Evolutionary conservation across 345 rosid genomes (phyloP).

Genomic region (thale cress (Arabidopsis thaliana)): TAIR10.1 NC_003076.8:4749501-4750000

Average conservation of each 20-base stretch:
- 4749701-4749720: slow-evolving; percentile 55
- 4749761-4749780: slow-evolving; percentile 67
- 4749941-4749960: slow-evolving; percentile 66
- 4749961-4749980: slow-evolving; percentile 92
- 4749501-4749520: slow-evolving; percentile 51
- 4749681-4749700: neutral
- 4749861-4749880: slow-evolving; percentile 48
- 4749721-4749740: slow-evolving; percentile 61
- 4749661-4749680: slow-evolving; percentile 22
- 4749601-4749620: slow-evolving; percentile 36
- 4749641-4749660: slow-evolving; percentile 36
- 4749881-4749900: slow-evolving; percentile 50
- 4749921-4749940: slow-evolving; percentile 65
- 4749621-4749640: slow-evolving; percentile 25
- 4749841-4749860: slow-evolving; percentile 58
- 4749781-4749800: slow-evolving; percentile 58
- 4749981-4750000: slow-evolving; percentile 24
- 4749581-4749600: slow-evolving; percentile 63
- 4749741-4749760: slow-evolving; percentile 57
- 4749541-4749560: slow-evolving; percentile 80
- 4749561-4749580: slow-evolving; percentile 62
- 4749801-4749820: slow-evolving; percentile 53
- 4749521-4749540: slow-evolving; percentile 73
- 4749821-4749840: slow-evolving; percentile 53
- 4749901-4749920: slow-evolving; percentile 55